Evolutionary conservation across 345 rosid genomes (phyloP).

Genomic region (Salix viminalis): DNA sequence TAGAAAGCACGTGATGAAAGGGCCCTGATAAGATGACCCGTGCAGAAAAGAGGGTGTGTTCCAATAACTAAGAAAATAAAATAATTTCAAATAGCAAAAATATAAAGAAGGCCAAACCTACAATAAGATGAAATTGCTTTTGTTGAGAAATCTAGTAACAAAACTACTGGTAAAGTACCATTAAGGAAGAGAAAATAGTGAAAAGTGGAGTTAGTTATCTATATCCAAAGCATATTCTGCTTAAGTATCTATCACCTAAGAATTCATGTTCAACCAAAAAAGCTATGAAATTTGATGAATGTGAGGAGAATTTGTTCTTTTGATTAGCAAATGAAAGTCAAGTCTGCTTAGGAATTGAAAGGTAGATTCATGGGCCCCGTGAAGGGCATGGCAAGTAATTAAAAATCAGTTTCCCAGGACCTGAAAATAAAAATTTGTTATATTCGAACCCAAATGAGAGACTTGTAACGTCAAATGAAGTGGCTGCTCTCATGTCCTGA

Average conservation of each 20-base stretch:
- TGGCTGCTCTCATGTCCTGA: neutral
- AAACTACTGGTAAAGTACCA: neutral
- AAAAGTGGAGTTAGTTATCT: neutral
- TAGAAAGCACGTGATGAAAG: neutral
- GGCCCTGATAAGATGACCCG: neutral
- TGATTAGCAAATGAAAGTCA: slow-evolving; percentile 1
- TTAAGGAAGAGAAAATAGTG: neutral
- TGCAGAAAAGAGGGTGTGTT: neutral
- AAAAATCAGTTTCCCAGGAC: neutral
- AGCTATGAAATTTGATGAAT: neutral
- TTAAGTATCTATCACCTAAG: neutral
- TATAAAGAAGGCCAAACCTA: neutral
- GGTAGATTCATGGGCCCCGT: neutral
- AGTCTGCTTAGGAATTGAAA: neutral
- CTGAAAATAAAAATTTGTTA: neutral
- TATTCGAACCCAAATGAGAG: neutral
- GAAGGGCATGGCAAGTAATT: neutral
- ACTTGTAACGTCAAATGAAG: neutral
- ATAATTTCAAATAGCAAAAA: neutral
- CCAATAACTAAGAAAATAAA: neutral
- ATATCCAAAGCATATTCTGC: neutral
- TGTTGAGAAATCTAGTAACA: neutral
- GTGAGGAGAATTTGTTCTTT: neutral
- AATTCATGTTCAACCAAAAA: neutral
- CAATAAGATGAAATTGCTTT: neutral